Conservation (phyloP, 2,329 filamentous ascomycete species). For the Ophiostoma ulmi region DNA sequence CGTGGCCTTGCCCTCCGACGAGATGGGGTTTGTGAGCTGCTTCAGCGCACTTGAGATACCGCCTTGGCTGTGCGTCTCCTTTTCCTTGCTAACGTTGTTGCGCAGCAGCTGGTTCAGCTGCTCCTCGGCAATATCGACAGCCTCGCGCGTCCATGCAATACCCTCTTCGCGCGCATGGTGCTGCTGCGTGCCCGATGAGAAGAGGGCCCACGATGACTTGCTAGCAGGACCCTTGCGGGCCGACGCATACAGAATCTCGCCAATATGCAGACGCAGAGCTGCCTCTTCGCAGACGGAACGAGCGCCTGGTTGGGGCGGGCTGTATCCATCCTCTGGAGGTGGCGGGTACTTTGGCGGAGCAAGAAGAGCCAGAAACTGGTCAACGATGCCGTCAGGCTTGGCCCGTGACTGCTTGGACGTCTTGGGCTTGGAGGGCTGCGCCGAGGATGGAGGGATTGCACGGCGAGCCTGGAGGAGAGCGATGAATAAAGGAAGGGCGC, state of each 20-base stretch:
- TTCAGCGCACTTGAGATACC: not conserved
- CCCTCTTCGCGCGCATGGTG: constrained; percentile 56
- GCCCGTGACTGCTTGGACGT: not conserved
- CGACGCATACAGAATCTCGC: constrained; percentile 77
- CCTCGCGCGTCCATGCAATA: constrained; percentile 83
- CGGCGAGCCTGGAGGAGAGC: constrained; percentile 77
- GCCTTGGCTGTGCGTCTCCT: constrained; percentile 12
- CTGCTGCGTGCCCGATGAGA: constrained; percentile 43
- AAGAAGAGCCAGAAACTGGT: constrained; percentile 15
- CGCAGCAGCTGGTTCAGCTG: constrained; percentile 47
- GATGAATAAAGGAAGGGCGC: constrained; percentile 76
- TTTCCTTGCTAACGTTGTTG: constrained; percentile 1
- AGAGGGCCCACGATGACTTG: constrained; percentile 39
- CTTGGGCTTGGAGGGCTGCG: not conserved
- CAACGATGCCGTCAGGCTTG: not conserved
- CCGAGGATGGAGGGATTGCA: constrained; percentile 43
- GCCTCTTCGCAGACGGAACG: constrained; percentile 76
- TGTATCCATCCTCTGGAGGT: constrained; percentile 64
- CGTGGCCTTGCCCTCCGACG: constrained; percentile 45
- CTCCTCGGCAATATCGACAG: constrained; percentile 72
- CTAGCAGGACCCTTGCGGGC: constrained; percentile 6
- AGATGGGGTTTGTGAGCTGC: not conserved
- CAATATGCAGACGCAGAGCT: constrained; percentile 81
- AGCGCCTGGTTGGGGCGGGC: constrained; percentile 58
- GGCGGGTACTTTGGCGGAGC: constrained; percentile 53